Evolutionary conservation across 2,329 filamentous ascomycete genomes (phyloP), one percentile per base, ranked within the genome.

Genomic region (Fusarium compactum): DNA sequence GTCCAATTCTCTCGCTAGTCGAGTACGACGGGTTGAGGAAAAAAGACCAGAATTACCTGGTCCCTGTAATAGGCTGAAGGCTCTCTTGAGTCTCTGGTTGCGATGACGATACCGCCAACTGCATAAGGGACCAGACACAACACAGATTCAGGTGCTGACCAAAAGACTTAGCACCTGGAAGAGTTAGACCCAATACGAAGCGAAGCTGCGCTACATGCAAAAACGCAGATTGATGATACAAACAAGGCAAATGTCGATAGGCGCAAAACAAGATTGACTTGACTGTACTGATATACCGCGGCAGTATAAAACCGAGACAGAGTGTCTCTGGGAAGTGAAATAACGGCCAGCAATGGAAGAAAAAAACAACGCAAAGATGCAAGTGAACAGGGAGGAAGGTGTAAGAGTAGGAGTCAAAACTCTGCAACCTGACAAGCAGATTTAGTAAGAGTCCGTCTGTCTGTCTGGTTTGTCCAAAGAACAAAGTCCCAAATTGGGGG

Each of bases 401-500:
- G 55, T 11, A 66, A 70, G 47, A 59, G 43, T 44, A 61, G 58
- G 46, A 62, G 65, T 50, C 45, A 64, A 62, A 59, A 54, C 29
- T 30, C 47, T 57, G 56, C 56, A 62, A 54, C 53, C 29, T 67
- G 51, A 65, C 55, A 60, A 62, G 48, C 61, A 72, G 58, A 65
- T 70, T 30, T 54, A 70, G 48, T 56, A 63, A 63, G 59, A 67
- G 54, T 54, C 66, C 44, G 60, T 53, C 41, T 43, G 62, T 68
- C 69, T 48, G 52, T 48, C 58, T 56, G 64, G 59, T 64, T 52
- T 56, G 46, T 40, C 57, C 44, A 51, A 68, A 53, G 47, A 46
- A 62, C 47, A 65, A 62, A 66, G 51, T 57, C 64, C 56, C 43
- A 65, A 68, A 62, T 71, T 62, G 65, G 68, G 67, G 68, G 60